phyloP scores from a whole-genome alignment of 2,329 filamentous ascomycete genomes.

The Domatiomyces catenatus region DNA sequence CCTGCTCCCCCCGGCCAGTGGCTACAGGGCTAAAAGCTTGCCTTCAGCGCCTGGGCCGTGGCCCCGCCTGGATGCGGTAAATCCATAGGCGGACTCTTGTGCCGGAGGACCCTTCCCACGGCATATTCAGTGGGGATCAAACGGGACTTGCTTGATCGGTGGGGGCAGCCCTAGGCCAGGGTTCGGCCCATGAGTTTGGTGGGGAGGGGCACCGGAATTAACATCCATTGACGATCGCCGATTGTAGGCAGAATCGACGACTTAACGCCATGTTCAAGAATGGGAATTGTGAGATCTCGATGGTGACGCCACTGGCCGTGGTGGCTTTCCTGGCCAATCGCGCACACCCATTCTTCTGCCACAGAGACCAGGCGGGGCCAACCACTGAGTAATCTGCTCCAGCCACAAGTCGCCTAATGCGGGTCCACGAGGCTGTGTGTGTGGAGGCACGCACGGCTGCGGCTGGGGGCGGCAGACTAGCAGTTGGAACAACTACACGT shows the following conservation, averaged over 20 bases:
- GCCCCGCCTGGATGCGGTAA: not conserved
- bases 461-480: too few species aligned
- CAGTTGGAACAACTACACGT: not conserved
- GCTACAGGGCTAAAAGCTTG: not conserved
- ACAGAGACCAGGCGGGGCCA: not conserved
- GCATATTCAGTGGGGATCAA: not conserved
- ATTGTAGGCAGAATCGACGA: not conserved
- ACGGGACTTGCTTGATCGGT: not conserved
- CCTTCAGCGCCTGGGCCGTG: not conserved
- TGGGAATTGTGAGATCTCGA: not conserved
- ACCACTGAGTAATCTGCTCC: not conserved
- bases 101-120: not conserved
- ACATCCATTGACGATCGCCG: not conserved
- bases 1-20: not conserved
- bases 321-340: not conserved
- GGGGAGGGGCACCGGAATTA: not conserved
- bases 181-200: not conserved
- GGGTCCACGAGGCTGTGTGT: too few species aligned
- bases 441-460: too few species aligned
- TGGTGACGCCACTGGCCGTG: not conserved
- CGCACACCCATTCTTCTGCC: not conserved
- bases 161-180: not conserved
- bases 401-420: not conserved
- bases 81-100: not conserved
- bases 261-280: not conserved